Evolutionary conservation across 1,284 basidiomycete genomes (phyloP), one percentile per base, ranked within the genome.

Genomic region (Cutaneotrichosporon sp.): DNA sequence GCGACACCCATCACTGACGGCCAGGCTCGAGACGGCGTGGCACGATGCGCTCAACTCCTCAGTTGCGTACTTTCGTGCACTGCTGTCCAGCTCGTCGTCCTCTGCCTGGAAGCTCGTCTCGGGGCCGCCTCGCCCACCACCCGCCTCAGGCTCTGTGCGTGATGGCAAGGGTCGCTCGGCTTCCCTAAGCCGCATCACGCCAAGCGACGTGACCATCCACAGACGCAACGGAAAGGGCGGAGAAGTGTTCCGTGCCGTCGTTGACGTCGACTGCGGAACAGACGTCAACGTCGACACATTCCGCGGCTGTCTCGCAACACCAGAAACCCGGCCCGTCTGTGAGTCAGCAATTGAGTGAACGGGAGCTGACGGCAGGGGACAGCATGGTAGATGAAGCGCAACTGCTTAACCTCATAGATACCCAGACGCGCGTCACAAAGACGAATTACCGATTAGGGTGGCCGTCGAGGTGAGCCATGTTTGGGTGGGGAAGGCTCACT

Each of bases 381-480:
- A 89, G 90, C 16, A 89, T 94, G 63, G 94, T 97, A 10, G 91
- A 97, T 70, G 86, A 88, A 50, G 87, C 92, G 1, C 87, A 89
- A 70, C 81, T 92, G 18, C 80, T 98, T 51, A 94, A 97, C 78
- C 84, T 92, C 80, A 86, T 96, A 63, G 94, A 96, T 76, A 87
- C 88, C 32, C 85, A 86, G 65, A 96, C 93, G 5, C 84, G 91
- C 65, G 89, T 98, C 71, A 86, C 86, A 58, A 92, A 90, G 82
- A 95, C 93, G 0, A 90, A 92, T 72, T 98, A 92, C 77, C 88
- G 88, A 7, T 81, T 98, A 9, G 97, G 96, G 1, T 98, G 96
- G 96, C 96, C 96, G 63, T 93, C 92, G 61, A 96, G 90, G 91
- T 94, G 75, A 76, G 90, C 85, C 32, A 13, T 11, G 21, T 26